These are phyloP conservation scores for Colletotrichum graminicola DNA, from an alignment of 2,329 filamentous ascomycete genomes.

Conservation along the genomic window DNA sequence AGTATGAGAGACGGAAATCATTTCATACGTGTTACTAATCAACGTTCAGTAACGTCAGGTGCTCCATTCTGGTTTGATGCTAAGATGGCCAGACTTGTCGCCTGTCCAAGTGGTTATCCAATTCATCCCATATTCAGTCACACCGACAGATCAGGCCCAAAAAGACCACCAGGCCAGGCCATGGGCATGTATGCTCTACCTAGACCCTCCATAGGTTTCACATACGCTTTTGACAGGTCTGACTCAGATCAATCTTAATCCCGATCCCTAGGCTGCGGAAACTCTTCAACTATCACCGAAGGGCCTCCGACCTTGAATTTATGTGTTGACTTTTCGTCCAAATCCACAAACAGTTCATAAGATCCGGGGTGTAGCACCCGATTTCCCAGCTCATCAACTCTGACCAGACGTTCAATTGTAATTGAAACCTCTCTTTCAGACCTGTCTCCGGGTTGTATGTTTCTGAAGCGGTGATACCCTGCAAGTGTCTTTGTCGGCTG, in stretches of 20 bases:
- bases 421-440: constrained; percentile 54
- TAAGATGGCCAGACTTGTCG: neutral
- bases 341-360: constrained; percentile 62
- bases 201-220: neutral
- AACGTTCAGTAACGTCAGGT: neutral
- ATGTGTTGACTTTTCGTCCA: constrained; percentile 34
- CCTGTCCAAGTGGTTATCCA: neutral
- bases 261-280: constrained; percentile 20
- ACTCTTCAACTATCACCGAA: constrained; percentile 20
- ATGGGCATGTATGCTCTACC: neutral
- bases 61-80: neutral
- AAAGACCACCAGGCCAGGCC: neutral
- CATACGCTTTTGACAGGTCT: neutral
- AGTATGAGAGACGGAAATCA: neutral
- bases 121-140: neutral
- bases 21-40: too few species aligned
- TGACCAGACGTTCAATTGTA: constrained; percentile 62
- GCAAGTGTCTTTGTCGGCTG: constrained; percentile 66
- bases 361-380: constrained; percentile 65
- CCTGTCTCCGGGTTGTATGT: constrained; percentile 51
- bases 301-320: constrained; percentile 7
- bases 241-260: neutral
- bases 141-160: neutral
- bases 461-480: constrained; percentile 60
- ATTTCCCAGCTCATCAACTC: constrained; percentile 63